phyloP scores from a whole-genome alignment of 2,329 filamentous ascomycete genomes.

The Aspergillus aculeatus region DNA sequence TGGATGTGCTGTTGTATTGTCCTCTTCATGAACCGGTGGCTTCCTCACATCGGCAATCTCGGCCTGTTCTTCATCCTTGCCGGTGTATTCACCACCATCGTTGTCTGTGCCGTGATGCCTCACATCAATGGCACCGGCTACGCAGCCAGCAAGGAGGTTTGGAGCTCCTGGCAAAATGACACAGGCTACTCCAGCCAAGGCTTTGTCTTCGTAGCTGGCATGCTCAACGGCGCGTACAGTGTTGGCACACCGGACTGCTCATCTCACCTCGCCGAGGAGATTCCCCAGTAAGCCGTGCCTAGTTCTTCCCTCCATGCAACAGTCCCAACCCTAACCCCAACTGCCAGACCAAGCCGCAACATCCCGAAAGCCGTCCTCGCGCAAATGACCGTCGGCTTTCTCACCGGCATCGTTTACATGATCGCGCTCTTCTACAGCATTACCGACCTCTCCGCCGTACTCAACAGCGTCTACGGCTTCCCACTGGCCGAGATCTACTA shows the following conservation, averaged over 20 bases:
- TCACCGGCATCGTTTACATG: conserved; percentile 50
- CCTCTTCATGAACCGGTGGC: conserved; percentile 55
- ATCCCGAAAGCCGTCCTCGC: conserved; percentile 52
- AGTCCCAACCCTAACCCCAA: not conserved
- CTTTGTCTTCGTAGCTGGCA: conserved; percentile 64
- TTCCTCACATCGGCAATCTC: conserved; percentile 54
- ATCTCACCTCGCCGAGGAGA: conserved; percentile 65
- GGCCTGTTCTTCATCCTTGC: conserved; percentile 57
- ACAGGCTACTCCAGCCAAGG: conserved; percentile 50
- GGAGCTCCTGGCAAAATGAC: conserved; percentile 54
- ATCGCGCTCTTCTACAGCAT: conserved; percentile 54
- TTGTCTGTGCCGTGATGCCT: conserved; percentile 57
- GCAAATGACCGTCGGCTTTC: conserved; percentile 50
- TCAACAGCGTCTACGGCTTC: conserved; percentile 37
- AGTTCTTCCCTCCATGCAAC: not conserved
- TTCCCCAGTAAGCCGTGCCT: conserved; percentile 42
- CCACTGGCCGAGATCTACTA: conserved; percentile 50
- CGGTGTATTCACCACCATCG: conserved; percentile 54
- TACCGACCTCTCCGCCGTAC: conserved; percentile 34
- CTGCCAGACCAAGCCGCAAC: conserved; percentile 40
- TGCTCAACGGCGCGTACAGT: conserved; percentile 68
- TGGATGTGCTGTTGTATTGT: conserved; percentile 55
- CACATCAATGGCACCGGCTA: conserved; percentile 40
- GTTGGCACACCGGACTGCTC: conserved; percentile 66
- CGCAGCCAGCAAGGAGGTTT: conserved; percentile 55